Evolutionary conservation across 257 asterid species (phyloP).

Genomic region (Solanum chilense): DNA sequence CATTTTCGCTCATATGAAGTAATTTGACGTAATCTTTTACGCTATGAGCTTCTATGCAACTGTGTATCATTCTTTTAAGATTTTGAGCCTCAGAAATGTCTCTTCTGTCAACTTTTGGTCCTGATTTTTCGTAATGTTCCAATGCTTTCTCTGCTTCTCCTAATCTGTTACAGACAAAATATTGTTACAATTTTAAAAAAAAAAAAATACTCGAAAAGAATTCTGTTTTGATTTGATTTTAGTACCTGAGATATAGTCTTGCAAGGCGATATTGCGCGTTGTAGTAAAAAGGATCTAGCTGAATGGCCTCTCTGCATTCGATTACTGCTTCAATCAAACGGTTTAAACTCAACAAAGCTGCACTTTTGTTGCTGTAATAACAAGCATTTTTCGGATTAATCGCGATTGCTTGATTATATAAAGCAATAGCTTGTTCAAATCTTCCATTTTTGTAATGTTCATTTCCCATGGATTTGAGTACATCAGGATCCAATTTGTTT

Average conservation of each 20-base stretch:
- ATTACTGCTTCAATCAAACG: slow-evolving; percentile 41
- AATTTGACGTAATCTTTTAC: slow-evolving; percentile 34
- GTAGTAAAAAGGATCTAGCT: slow-evolving; percentile 31
- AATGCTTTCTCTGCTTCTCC: slow-evolving; percentile 51
- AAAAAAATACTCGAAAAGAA: too few species aligned
- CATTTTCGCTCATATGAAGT: slow-evolving; percentile 21
- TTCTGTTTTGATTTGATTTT: neutral
- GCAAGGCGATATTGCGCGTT: slow-evolving; percentile 56
- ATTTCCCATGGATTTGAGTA: slow-evolving; percentile 42
- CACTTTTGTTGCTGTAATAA: slow-evolving; percentile 50
- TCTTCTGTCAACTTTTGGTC: slow-evolving; percentile 21
- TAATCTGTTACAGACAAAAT: slow-evolving; percentile 21
- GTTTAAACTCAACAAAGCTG: slow-evolving; percentile 47
- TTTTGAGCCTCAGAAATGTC: slow-evolving; percentile 31
- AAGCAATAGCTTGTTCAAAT: slow-evolving; percentile 34
- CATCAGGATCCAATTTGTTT: slow-evolving; percentile 27
- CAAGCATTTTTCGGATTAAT: slow-evolving; percentile 40
- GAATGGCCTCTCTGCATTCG: slow-evolving; percentile 41
- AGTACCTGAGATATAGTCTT: slow-evolving; percentile 40
- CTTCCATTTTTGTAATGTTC: slow-evolving; percentile 34
- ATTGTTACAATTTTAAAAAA: neutral
- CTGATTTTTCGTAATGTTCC: slow-evolving; percentile 32
- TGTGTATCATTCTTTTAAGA: slow-evolving; percentile 18
- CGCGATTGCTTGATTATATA: slow-evolving; percentile 47
- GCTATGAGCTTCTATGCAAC: slow-evolving; percentile 20